Evolutionary conservation across 2,329 filamentous ascomycete species (phyloP).

Genomic region (Laburnicola sp.): DNA sequence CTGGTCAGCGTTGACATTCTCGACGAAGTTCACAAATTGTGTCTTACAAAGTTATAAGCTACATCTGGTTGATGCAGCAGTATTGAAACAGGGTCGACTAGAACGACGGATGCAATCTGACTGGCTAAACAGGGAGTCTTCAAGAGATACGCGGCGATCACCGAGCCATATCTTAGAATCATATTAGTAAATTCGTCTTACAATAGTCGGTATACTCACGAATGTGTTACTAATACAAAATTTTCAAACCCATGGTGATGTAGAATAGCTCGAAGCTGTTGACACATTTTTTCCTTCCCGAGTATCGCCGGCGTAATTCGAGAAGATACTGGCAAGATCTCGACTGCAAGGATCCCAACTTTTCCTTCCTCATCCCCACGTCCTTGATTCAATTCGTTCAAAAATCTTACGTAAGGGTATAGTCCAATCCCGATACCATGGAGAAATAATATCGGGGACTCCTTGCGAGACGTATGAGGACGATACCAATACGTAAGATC

Average conservation of each 20-base stretch:
- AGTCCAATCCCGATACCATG: constrained; percentile 70
- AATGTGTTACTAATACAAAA: constrained; percentile 63
- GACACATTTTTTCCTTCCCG: constrained; percentile 56
- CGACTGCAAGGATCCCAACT: constrained; percentile 64
- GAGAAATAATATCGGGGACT: constrained; percentile 63
- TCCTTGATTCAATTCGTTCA: constrained; percentile 52
- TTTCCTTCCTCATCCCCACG: constrained; percentile 40
- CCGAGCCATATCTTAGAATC: constrained; percentile 56
- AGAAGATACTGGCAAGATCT: constrained; percentile 63
- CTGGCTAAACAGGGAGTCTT: no score
- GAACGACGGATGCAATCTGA: no score
- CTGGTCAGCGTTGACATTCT: no score
- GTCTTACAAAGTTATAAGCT: no score
- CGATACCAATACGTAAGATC: constrained; percentile 64
- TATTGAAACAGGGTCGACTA: no score
- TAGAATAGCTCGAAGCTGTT: constrained; percentile 58
- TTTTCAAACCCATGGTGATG: constrained; percentile 57
- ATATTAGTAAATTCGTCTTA: constrained; percentile 25
- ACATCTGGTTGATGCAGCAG: no score
- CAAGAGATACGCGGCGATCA: constrained; percentile 64
- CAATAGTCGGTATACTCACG: constrained; percentile 35
- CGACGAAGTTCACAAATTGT: no score
- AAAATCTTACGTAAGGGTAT: constrained; percentile 60
- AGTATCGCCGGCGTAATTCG: constrained; percentile 59
- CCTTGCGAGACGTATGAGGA: constrained; percentile 59